These are phyloP conservation scores for Gracilaria gracilis DNA, from an alignment of 23 red algal species.

Conservation along the genomic window DNA sequence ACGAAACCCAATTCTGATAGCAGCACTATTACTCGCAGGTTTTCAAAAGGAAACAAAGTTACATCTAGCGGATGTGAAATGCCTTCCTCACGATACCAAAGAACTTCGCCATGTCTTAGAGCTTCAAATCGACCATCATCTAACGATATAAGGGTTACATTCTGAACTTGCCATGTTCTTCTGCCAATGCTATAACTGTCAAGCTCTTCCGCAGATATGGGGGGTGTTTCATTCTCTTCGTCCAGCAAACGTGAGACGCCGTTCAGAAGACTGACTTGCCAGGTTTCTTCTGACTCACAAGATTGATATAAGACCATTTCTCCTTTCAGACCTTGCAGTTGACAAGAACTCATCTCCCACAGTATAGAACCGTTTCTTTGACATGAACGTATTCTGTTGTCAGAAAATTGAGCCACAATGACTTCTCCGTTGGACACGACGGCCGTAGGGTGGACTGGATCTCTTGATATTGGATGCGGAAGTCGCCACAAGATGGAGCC, in stretches of 20 bases:
- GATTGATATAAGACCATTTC: background rate
- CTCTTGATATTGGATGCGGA: conserved; percentile 12
- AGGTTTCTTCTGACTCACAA: conserved; percentile 1
- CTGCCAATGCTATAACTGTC: background rate
- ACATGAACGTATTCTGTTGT: conserved; percentile 23
- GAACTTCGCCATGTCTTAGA: background rate
- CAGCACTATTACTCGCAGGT: background rate
- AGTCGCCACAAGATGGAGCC: conserved; percentile 31
- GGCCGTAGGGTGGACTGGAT: background rate
- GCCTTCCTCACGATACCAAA: conserved; percentile 42
- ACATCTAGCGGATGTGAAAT: conserved; percentile 23
- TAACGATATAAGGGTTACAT: background rate
- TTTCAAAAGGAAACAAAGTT: conserved; percentile 11
- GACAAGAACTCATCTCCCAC: conserved; percentile 27
- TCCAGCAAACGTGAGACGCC: background rate
- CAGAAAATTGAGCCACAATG: conserved; percentile 14
- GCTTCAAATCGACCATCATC: conserved; percentile 31
- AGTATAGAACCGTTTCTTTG: background rate
- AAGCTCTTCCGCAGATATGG: background rate
- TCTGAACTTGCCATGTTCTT: background rate
- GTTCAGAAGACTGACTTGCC: background rate
- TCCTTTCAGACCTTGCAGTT: background rate
- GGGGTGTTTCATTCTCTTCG: background rate
- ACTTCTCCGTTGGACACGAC: background rate
- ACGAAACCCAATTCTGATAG: conserved; percentile 41